A percentile compares a stretch with the other conserved stretches of the same genome.
Evolutionary conservation across 2,329 filamentous ascomycete species (phyloP).

Genomic region (Fusarium domesticum): DNA sequence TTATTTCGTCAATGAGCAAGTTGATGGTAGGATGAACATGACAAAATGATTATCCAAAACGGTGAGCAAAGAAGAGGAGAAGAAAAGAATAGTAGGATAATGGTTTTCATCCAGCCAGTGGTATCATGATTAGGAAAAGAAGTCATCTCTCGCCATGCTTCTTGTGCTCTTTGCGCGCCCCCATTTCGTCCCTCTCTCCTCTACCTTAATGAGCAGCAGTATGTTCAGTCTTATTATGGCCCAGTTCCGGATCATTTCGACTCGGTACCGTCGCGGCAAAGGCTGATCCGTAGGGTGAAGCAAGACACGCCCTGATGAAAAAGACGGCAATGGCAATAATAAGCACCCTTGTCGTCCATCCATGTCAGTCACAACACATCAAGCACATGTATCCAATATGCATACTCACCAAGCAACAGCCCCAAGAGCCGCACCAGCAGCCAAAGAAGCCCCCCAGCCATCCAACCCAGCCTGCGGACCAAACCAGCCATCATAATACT

Average conservation of each 20-base stretch:
- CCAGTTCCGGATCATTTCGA: conserved; percentile 13
- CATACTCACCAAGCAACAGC: conserved; percentile 39
- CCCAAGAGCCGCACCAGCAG: conserved; percentile 41
- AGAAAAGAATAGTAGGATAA: no score
- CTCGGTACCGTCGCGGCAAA: conserved; percentile 3
- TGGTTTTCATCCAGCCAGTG: no score
- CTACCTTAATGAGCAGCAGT: neutral
- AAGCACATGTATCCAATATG: no score
- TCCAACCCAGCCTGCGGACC: conserved; percentile 21
- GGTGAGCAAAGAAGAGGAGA: no score
- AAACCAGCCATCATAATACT: conserved; percentile 20
- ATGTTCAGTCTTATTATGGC: conserved; percentile 13
- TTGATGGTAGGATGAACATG: no score
- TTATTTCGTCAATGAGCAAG: no score
- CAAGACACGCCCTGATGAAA: conserved; percentile 37
- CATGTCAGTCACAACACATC: no score
- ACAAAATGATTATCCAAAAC: no score
- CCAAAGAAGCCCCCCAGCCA: conserved; percentile 30
- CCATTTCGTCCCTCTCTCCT: no score
- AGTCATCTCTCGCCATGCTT: no score
- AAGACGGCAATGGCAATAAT: conserved; percentile 38
- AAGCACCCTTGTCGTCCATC: conserved; percentile 37
- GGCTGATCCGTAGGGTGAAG: conserved; percentile 11
- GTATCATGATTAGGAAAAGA: no score
- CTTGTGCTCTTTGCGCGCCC: no score